Percentiles rank a stretch among this genome's conserved stretches.
These are phyloP conservation scores for Phytophthora tentaculata DNA, from an alignment of 352 stramenopile genomes.

Conservation along the genomic window DNA sequence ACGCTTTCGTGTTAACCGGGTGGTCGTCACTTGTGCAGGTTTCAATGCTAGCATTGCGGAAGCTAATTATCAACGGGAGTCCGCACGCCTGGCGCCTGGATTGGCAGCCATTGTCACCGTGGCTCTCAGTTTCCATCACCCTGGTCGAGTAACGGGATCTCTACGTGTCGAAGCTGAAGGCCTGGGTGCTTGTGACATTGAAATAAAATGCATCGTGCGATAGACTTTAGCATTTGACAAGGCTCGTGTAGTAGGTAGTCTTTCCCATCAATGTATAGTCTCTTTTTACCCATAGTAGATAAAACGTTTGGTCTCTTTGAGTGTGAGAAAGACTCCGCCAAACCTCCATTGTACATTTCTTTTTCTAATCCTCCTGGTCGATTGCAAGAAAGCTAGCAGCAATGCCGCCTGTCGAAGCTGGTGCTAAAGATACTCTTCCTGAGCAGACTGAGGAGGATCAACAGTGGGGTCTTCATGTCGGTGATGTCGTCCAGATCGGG, in stretches of 20 bases:
- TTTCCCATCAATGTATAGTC: neutral
- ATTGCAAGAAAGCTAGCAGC: neutral
- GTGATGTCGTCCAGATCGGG: slow-evolving; percentile 43
- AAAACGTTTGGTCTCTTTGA: neutral
- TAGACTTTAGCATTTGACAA: too few species aligned
- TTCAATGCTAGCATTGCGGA: slow-evolving; percentile 52
- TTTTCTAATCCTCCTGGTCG: neutral
- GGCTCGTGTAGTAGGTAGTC: too few species aligned
- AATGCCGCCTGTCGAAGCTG: slow-evolving; percentile 10
- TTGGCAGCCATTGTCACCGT: slow-evolving; percentile 69
- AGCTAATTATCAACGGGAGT: slow-evolving; percentile 64
- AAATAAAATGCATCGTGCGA: slow-evolving; percentile 58
- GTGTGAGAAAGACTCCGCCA: neutral
- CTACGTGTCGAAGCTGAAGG: slow-evolving; percentile 64
- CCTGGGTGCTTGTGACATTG: slow-evolving; percentile 50
- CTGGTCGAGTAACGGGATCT: slow-evolving; percentile 48
- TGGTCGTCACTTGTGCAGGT: slow-evolving; percentile 47
- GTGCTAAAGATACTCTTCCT: slow-evolving; percentile 1
- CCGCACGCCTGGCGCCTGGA: slow-evolving; percentile 57
- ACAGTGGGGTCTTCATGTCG: slow-evolving; percentile 21
- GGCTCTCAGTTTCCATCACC: slow-evolving; percentile 64
- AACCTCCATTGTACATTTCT: neutral
- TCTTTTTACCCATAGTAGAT: neutral
- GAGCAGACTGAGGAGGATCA: slow-evolving; percentile 9
- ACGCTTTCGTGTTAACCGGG: slow-evolving; percentile 66